These are phyloP conservation scores for Clitocybe nebularis DNA, from an alignment of 1,284 basidiomycete genomes.

Conservation along the genomic window DNA sequence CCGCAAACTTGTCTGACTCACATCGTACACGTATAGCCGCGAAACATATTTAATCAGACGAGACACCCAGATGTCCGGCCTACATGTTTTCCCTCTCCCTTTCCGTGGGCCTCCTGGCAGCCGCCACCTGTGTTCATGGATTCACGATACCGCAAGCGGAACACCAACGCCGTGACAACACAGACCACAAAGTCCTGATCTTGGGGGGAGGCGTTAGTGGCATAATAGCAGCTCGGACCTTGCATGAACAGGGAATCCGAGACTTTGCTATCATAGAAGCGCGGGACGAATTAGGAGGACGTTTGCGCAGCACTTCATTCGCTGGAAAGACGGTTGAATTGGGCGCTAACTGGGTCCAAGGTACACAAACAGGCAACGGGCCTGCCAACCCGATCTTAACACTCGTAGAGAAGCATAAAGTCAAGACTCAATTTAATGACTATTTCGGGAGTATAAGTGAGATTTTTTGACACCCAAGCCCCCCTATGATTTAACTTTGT, in stretches of 20 bases:
- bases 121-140: neutral
- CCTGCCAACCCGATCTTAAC: slow-evolving; percentile 57
- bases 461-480: slow-evolving; percentile 23
- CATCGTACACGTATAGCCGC: too few relatives aligned
- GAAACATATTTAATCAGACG: too few relatives aligned
- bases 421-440: slow-evolving; percentile 45
- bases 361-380: slow-evolving; percentile 48
- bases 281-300: slow-evolving; percentile 55
- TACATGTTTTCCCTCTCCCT: too few relatives aligned
- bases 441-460: slow-evolving; percentile 47
- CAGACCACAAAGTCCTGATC: slow-evolving; percentile 27
- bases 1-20: too few relatives aligned
- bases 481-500: neutral
- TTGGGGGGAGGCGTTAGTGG: slow-evolving; percentile 65
- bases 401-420: slow-evolving; percentile 55
- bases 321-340: slow-evolving; percentile 51
- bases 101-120: neutral
- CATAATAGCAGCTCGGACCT: slow-evolving; percentile 59
- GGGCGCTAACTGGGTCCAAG: slow-evolving; percentile 73
- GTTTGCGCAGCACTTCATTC: slow-evolving; percentile 47
- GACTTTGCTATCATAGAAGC: slow-evolving; percentile 64
- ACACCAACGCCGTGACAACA: neutral
- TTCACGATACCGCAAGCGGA: slow-evolving; percentile 1
- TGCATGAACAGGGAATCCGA: slow-evolving; percentile 50
- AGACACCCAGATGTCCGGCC: too few relatives aligned